Conservation (phyloP, 768 basidiomycete species). For the Leccinum sublutescens region DNA sequence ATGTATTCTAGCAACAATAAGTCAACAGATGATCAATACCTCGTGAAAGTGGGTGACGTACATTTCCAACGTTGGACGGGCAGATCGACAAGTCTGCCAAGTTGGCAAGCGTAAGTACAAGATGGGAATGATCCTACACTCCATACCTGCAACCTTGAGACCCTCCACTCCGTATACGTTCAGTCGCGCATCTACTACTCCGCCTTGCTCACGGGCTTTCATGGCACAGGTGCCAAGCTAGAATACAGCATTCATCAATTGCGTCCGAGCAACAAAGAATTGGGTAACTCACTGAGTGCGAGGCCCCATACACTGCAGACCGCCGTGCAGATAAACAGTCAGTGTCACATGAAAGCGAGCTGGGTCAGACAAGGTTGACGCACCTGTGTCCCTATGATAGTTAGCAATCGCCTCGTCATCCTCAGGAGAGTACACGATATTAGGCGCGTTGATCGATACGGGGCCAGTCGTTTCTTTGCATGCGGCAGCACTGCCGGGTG, state of each 20-base stretch:
- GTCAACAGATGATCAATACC: not conserved
- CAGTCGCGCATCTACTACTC: constrained; percentile 12
- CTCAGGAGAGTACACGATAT: not conserved
- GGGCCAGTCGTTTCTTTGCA: constrained; percentile 22
- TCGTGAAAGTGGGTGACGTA: not conserved
- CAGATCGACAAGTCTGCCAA: constrained; percentile 3
- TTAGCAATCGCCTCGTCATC: not conserved
- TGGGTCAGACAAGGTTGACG: not conserved
- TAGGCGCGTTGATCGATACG: not conserved
- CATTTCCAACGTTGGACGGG: constrained; percentile 9
- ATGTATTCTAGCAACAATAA: constrained; percentile 35
- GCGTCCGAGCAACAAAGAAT: not conserved
- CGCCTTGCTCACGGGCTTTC: constrained; percentile 36
- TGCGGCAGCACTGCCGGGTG: constrained; percentile 26
- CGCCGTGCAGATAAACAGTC: not conserved
- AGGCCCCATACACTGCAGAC: not conserved
- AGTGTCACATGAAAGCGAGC: not conserved
- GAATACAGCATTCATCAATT: not conserved
- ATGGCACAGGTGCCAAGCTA: constrained; percentile 56
- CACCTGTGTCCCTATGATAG: not conserved
- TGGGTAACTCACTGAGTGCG: not conserved
- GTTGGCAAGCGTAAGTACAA: not conserved
- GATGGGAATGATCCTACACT: too few species aligned
- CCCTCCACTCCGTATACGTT: constrained; percentile 14
- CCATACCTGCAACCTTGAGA: constrained; percentile 17